Evolutionary conservation across 768 basidiomycete genomes (phyloP), one percentile per base, ranked within the genome.

Genomic region (Neoboletus brunneissimus): DNA sequence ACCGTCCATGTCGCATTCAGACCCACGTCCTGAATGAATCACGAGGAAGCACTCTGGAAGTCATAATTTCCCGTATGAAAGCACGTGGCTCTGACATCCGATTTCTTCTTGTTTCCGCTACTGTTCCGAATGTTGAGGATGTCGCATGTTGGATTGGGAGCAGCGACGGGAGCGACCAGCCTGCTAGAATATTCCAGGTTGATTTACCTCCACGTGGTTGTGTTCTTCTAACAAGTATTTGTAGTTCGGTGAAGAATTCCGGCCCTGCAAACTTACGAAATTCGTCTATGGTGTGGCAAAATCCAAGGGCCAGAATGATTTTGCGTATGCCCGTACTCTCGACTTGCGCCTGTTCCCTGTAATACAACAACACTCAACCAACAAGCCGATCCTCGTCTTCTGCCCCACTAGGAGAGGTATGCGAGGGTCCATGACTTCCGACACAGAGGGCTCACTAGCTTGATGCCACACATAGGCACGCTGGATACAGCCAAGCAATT

Each of bases 31-130:
- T 99, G 20, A 90, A 92, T 50, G 97, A 98, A 72, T 77, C 79
- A 23, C 84, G 97, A 34, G 97, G 97, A 20, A 90, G 94, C 53
- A 93, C 90, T 1, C 78, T 99, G 3, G 97, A 99, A 75, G 96
- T 96, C 18, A 83, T 98, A n/a, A 79, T 95, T 44, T 90, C 91
- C 4, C 85, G 97, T 25, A 96, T 98, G 92, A 95, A 90, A 72
- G 73, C 83, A 4, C 81, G 86, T 11, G 88, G 86, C 10, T 77
- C 79, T 4, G 69, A 72, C 2, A 84, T 92, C 25, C 86, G 97
- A 8, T 95, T 98, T 68, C 73, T 97, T 31, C 81, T 97, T 18
- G 84, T 98, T 38, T 96, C 94, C 0, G 96, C 96, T 6, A 98
- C 96, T 0, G 89, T 93, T 13, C 96, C 96, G 0, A 98, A 99